Percentiles rank a stretch among this genome's conserved stretches.
phyloP scores from a whole-genome alignment of 177 flowering plant species.

The Vitis hybrid region DNA sequence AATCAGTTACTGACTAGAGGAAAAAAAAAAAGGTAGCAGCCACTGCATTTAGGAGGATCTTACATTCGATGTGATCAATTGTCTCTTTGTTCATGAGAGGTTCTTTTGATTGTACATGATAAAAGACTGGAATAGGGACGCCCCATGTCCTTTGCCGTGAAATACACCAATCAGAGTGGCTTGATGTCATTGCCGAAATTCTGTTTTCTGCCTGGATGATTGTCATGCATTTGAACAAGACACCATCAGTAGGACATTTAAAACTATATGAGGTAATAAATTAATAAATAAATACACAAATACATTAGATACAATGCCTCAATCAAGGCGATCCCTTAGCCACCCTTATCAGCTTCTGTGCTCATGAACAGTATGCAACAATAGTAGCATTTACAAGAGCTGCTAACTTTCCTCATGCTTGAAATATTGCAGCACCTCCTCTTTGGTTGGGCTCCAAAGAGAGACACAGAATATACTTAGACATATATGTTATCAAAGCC shows the following conservation, averaged over 20 bases:
- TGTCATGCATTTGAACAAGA: neutral
- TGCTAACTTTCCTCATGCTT: too few species aligned
- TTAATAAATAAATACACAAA: neutral
- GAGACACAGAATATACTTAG: too few species aligned
- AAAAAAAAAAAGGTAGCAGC: too few species aligned
- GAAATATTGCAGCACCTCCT: too few species aligned
- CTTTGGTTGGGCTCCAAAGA: too few species aligned
- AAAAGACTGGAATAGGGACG: conserved; percentile 97
- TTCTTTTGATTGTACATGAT: conserved; percentile 77
- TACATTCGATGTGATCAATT: conserved; percentile 82
- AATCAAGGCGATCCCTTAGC: neutral
- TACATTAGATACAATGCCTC: neutral
- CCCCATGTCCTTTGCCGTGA: conserved; percentile 99
- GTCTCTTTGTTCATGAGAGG: conserved; percentile 92
- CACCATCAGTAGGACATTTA: neutral
- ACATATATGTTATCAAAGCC: too few species aligned
- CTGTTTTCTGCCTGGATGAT: conserved; percentile 78
- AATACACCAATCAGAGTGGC: conserved; percentile 99
- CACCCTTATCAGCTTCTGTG: neutral
- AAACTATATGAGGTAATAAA: neutral
- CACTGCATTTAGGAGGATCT: conserved; percentile 20
- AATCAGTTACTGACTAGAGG: too few species aligned
- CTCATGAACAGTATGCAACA: neutral
- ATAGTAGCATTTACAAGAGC: neutral
- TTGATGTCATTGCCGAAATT: conserved; percentile 86